phyloP scores from a whole-genome alignment of 306 rosid genomes.

The Prunus padus region DNA sequence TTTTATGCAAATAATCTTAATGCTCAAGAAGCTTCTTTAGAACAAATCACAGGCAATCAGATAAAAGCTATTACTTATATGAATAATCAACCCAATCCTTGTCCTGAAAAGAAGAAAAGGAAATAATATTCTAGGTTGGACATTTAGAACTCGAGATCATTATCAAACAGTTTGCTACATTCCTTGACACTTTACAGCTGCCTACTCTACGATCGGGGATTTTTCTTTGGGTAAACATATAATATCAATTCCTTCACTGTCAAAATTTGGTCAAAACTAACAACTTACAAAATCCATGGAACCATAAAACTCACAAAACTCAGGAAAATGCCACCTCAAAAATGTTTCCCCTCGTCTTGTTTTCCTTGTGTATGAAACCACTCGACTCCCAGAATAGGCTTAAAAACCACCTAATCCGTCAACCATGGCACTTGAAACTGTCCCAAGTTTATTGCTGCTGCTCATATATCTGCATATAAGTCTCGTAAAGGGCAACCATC shows the following conservation, averaged over 20 bases:
- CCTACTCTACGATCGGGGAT: background rate
- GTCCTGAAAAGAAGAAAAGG: background rate
- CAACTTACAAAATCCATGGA: background rate
- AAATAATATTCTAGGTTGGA: background rate
- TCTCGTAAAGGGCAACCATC: slow-evolving; percentile 91
- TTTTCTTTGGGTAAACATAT: background rate
- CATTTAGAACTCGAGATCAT: background rate
- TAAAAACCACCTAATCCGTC: background rate
- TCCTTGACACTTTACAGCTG: too few species aligned
- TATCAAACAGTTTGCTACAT: background rate
- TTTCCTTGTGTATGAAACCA: background rate
- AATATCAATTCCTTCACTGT: background rate
- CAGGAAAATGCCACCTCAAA: background rate
- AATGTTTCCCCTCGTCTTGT: background rate
- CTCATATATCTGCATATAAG: slow-evolving; percentile 95
- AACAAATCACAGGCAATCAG: background rate
- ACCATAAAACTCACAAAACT: background rate
- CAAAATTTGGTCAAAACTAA: background rate
- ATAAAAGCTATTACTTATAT: background rate
- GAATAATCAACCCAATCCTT: too few species aligned
- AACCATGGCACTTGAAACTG: background rate
- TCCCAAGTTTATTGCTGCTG: slow-evolving; percentile 56
- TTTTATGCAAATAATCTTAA: too few species aligned
- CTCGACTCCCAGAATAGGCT: background rate
- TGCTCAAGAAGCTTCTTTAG: too few species aligned